Percentiles rank a stretch among this genome's conserved stretches.
phyloP scores from a whole-genome alignment of 1,139 yeast genomes.

The Arxiozyma bovina region DNA sequence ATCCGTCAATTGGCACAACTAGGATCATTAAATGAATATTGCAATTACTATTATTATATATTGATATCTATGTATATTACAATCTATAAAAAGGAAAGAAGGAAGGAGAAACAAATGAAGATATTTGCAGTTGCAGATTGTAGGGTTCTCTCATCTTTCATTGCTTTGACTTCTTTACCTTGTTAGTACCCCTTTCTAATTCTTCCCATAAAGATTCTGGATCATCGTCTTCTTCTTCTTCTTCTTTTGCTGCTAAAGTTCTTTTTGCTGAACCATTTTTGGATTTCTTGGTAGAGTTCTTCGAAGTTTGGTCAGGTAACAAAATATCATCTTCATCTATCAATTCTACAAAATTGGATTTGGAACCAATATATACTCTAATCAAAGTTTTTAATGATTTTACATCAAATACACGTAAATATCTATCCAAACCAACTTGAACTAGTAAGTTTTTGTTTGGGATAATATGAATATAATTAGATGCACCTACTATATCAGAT shows the following conservation, averaged over 20 bases:
- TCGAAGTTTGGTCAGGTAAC: constrained; percentile 11
- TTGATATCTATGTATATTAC: neutral
- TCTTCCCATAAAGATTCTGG: constrained; percentile 19
- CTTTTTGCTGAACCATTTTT: constrained; percentile 10
- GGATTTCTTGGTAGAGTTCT: constrained; percentile 10
- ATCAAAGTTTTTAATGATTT: constrained; percentile 50
- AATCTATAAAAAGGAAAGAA: neutral
- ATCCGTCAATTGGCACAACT: too few relatives aligned
- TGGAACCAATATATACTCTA: constrained; percentile 70
- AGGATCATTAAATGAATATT: neutral
- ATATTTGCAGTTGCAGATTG: neutral
- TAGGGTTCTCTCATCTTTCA: neutral
- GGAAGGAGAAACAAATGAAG: neutral
- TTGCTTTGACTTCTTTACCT: constrained; percentile 4
- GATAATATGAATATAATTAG: constrained; percentile 28
- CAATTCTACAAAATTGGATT: constrained; percentile 50
- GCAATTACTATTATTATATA: neutral
- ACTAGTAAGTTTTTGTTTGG: constrained; percentile 31
- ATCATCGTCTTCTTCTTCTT: constrained; percentile 13
- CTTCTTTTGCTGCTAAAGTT: constrained; percentile 1
- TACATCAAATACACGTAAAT: constrained; percentile 65
- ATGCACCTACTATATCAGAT: constrained; percentile 40
- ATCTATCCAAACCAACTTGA: constrained; percentile 82
- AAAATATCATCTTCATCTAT: constrained; percentile 32
- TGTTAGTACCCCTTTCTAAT: constrained; percentile 10